Conservation (phyloP, 805 yeast species). For the Suhomyces sp. region DNA sequence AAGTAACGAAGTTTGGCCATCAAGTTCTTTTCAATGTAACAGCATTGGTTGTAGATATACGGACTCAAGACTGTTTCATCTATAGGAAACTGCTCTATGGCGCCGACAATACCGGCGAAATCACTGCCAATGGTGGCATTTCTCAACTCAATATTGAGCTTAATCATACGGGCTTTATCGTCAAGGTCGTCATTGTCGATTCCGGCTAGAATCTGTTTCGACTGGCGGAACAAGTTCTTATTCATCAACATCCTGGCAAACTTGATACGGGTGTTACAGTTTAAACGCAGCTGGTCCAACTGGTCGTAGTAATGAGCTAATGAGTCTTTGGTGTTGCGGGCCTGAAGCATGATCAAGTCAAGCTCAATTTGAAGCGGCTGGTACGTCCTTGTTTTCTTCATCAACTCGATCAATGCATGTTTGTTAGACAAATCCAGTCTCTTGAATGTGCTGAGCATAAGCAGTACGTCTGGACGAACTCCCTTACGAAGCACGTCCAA, state of each 20-base stretch:
- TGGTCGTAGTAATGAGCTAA: conserved; percentile 14
- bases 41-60: conserved; percentile 31
- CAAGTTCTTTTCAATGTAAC: conserved; percentile 27
- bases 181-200: conserved; percentile 22
- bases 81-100: conserved; percentile 30
- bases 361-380: conserved; percentile 8
- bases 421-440: conserved; percentile 22
- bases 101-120: conserved; percentile 14
- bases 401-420: conserved; percentile 22
- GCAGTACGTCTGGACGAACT: conserved; percentile 30
- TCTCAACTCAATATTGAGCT: conserved; percentile 25
- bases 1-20: conserved; percentile 11
- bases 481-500: conserved; percentile 31
- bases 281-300: conserved; percentile 12
- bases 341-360: conserved; percentile 18
- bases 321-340: conserved; percentile 15
- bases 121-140: conserved; percentile 17
- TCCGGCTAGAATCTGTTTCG: conserved; percentile 20
- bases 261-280: conserved; percentile 25
- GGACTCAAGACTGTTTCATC: conserved; percentile 30
- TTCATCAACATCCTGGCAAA: conserved; percentile 31
- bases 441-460: conserved; percentile 31
- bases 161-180: conserved; percentile 24
- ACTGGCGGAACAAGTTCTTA: conserved; percentile 21
- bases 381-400: conserved; percentile 14